Percentiles rank a stretch among this genome's conserved stretches.
phyloP scores from a whole-genome alignment of 2,329 filamentous ascomycete genomes.

The Calycina marina region DNA sequence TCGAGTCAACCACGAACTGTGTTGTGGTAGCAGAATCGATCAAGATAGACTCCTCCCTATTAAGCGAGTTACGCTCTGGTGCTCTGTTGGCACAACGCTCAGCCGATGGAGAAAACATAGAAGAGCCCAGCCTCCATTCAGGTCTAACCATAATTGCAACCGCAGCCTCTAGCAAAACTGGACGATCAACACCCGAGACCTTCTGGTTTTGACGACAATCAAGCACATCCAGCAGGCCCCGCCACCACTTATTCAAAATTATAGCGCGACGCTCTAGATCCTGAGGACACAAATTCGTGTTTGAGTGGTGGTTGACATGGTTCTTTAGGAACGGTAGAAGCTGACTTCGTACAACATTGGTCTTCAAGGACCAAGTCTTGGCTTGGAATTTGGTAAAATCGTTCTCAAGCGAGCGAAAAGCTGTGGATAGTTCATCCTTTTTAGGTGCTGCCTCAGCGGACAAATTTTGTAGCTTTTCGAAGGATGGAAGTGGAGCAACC shows the following conservation, averaged over 20 bases:
- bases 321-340: constrained; percentile 51
- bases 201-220: constrained; percentile 54
- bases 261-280: constrained; percentile 53
- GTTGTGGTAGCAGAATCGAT: constrained; percentile 42
- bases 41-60: constrained; percentile 26
- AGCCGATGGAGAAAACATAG: constrained; percentile 36
- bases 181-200: constrained; percentile 54
- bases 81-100: constrained; percentile 25
- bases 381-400: constrained; percentile 56
- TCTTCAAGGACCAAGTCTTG: constrained; percentile 53
- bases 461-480: constrained; percentile 21
- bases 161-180: constrained; percentile 54
- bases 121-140: constrained; percentile 51
- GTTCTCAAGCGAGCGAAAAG: constrained; percentile 52
- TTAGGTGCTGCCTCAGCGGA: constrained; percentile 29
- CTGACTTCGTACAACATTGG: constrained; percentile 49
- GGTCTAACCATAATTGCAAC: constrained; percentile 55
- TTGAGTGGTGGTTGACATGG: constrained; percentile 43
- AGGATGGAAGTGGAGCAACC: constrained; percentile 31
- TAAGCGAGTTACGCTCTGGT: constrained; percentile 15
- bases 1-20: constrained; percentile 54
- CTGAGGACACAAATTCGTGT: constrained; percentile 44
- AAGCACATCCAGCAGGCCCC: constrained; percentile 51
- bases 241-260: constrained; percentile 66
- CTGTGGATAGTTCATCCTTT: constrained; percentile 55